phyloP scores from a whole-genome alignment of 129 eudicot genomes.

The Flaveria bidentis region DNA sequence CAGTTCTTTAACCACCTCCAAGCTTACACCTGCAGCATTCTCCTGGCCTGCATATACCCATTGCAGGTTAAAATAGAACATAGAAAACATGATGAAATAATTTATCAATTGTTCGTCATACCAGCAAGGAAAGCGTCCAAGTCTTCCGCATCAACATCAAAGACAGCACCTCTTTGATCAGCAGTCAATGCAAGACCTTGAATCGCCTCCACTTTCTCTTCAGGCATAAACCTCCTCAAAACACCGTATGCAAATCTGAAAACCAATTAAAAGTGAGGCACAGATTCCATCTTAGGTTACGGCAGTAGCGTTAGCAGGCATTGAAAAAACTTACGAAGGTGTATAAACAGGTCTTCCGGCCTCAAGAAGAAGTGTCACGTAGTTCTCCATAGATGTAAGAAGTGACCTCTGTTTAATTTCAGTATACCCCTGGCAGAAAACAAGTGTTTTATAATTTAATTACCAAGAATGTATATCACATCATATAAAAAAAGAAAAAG shows the following conservation, averaged over 20 bases:
- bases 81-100: not conserved
- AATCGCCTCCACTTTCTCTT: slow-evolving; percentile 74
- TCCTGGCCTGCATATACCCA: slow-evolving; percentile 51
- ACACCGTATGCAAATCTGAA: slow-evolving; percentile 65
- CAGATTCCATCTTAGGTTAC: not conserved
- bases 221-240: slow-evolving; percentile 83
- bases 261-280: not conserved
- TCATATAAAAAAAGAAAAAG: not conserved
- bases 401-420: slow-evolving; percentile 84
- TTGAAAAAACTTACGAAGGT: slow-evolving; percentile 59
- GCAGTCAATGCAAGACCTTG: slow-evolving; percentile 80
- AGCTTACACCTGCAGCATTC: slow-evolving; percentile 71
- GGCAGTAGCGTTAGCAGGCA: not conserved
- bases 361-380: slow-evolving; percentile 71
- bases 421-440: slow-evolving; percentile 66
- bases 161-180: slow-evolving; percentile 79
- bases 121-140: slow-evolving; percentile 70
- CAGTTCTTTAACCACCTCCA: slow-evolving; percentile 70
- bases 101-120: slow-evolving; percentile 10
- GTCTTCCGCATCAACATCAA: slow-evolving; percentile 71
- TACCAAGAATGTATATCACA: not conserved
- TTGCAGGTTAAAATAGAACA: not conserved
- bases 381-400: slow-evolving; percentile 78
- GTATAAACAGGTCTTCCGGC: slow-evolving; percentile 72
- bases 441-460: not conserved